Percentiles rank a stretch among this genome's conserved stretches.
Conservation (phyloP, 2,329 filamentous ascomycete species). For the Xenosphaeropsis pyriputrescens region DNA sequence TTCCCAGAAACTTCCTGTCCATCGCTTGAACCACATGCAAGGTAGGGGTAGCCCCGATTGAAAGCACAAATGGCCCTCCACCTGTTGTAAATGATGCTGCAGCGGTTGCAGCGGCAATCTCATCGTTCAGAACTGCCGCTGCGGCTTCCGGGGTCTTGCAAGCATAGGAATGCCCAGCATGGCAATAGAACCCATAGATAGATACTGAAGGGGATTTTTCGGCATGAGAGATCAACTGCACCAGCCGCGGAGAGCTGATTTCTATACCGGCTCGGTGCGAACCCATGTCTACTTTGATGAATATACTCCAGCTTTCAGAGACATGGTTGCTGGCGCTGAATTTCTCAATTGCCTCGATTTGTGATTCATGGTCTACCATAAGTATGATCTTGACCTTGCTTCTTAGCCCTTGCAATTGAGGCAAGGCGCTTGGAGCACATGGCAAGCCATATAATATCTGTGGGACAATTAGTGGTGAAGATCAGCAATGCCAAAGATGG, state of each 20-base stretch:
- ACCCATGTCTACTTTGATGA: constrained; percentile 23
- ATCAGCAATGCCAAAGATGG: neutral
- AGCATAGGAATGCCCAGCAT: constrained; percentile 22
- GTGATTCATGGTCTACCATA: neutral
- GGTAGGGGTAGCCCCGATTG: neutral
- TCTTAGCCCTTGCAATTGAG: neutral
- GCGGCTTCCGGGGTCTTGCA: constrained; percentile 18
- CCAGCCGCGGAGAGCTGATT: constrained; percentile 12
- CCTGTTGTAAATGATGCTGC: neutral
- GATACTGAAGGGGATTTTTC: constrained; percentile 15
- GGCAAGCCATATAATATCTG: constrained; percentile 1
- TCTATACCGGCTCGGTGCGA: constrained; percentile 20
- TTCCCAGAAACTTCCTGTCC: neutral
- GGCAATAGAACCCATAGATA: constrained; percentile 23
- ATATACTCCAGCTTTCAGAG: constrained; percentile 17
- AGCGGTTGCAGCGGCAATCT: neutral
- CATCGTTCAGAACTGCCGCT: constrained; percentile 7
- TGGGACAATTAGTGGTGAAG: neutral
- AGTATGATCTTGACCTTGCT: neutral
- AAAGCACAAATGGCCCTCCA: neutral
- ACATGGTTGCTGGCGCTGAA: constrained; percentile 8
- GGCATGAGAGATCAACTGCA: constrained; percentile 13
- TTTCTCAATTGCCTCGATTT: neutral
- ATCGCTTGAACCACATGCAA: neutral
- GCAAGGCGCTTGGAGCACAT: neutral